Percentiles rank a stretch among this genome's conserved stretches.
Conservation (phyloP, 1,284 basidiomycete genomes). For the Apiotrichum akiyoshidainum region DNA sequence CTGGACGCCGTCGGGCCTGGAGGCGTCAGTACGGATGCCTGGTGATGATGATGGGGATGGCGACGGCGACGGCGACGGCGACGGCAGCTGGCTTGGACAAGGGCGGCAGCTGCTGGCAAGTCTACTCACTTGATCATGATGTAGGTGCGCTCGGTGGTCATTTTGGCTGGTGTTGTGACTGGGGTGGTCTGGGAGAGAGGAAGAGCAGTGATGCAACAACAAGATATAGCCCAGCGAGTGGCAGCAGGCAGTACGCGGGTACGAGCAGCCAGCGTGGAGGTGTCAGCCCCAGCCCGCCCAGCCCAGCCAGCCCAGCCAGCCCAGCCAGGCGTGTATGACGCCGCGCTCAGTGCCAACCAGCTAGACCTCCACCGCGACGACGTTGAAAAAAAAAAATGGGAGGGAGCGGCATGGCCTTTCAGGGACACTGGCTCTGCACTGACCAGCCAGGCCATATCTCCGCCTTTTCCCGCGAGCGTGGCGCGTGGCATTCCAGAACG, state of each 20-base stretch:
- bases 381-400: too few relatives aligned
- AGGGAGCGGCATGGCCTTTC: too few relatives aligned
- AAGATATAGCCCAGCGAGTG: neutral
- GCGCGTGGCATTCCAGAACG: too few relatives aligned
- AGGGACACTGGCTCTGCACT: too few relatives aligned
- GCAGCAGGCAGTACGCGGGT: neutral
- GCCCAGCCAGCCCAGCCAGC: too few relatives aligned
- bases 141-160: constrained; percentile 54
- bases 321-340: too few relatives aligned
- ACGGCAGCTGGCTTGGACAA: neutral
- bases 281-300: too few relatives aligned
- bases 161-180: constrained; percentile 34
- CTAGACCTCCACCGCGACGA: too few relatives aligned
- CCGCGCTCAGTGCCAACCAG: too few relatives aligned
- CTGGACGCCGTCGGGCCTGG: constrained; percentile 93
- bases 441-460: too few relatives aligned
- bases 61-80: neutral
- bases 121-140: constrained; percentile 55
- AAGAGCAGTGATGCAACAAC: neutral
- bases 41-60: neutral
- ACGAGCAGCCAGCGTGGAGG: neutral
- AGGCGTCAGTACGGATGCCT: neutral
- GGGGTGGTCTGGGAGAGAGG: constrained; percentile 14
- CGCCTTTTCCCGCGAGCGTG: too few relatives aligned
- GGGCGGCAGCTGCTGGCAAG: too few relatives aligned